These are phyloP conservation scores for Cyclotella baltica DNA, from an alignment of 108 stramenopile species.

Conservation along the genomic window DNA sequence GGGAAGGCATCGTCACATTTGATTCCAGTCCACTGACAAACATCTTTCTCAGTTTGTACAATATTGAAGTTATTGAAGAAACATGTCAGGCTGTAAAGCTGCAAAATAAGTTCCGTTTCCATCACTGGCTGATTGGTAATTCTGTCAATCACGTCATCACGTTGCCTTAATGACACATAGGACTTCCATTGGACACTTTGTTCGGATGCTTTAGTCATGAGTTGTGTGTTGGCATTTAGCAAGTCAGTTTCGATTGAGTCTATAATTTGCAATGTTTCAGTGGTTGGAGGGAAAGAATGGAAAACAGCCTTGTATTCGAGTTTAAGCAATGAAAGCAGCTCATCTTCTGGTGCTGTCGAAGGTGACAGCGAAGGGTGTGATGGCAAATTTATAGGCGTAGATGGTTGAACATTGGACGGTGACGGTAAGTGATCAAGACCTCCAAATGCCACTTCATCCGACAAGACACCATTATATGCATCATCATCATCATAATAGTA, in stretches of 20 bases:
- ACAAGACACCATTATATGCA: neutral
- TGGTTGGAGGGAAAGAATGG: conserved; percentile 20
- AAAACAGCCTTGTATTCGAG: conserved; percentile 3
- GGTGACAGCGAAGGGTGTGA: neutral
- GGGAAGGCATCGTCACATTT: conserved; percentile 7
- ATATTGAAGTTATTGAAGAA: conserved; percentile 16
- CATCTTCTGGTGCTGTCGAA: conserved; percentile 10
- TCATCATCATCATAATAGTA: conserved; percentile 15
- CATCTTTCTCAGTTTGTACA: neutral
- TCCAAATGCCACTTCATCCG: neutral
- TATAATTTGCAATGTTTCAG: conserved; percentile 22
- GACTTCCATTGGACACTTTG: conserved; percentile 33
- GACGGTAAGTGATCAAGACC: neutral
- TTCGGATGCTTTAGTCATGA: neutral
- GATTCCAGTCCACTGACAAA: conserved; percentile 30
- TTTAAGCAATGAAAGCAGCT: conserved; percentile 24
- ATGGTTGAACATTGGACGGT: neutral
- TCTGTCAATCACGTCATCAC: conserved; percentile 22
- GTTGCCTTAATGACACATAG: conserved; percentile 19
- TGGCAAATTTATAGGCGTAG: neutral
- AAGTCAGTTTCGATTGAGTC: conserved; percentile 4
- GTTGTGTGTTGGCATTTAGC: neutral
- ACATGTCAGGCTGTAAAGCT: conserved; percentile 21
- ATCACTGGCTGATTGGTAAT: conserved; percentile 8
- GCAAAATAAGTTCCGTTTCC: conserved; percentile 19